phyloP scores from a whole-genome alignment of 495 filamentous ascomycete species.

The Stereocaulon alpinum region DNA sequence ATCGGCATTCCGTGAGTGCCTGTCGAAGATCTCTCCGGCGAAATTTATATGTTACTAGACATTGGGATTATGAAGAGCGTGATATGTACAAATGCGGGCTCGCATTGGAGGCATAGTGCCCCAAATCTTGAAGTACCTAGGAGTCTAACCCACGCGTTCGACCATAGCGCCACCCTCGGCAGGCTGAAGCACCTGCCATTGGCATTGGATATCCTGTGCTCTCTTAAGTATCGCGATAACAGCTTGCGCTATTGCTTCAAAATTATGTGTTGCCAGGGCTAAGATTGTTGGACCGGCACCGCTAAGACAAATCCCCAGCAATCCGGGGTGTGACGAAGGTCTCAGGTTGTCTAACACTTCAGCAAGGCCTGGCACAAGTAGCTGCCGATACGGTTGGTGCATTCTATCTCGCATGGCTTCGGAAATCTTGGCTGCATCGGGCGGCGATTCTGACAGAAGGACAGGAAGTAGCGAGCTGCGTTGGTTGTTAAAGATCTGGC shows the following conservation, averaged over 20 bases:
- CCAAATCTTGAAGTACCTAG: too few relatives aligned
- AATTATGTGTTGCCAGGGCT: slow-evolving; percentile 79
- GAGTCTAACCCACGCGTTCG: neutral
- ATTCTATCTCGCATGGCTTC: slow-evolving; percentile 55
- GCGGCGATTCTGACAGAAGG: slow-evolving; percentile 75
- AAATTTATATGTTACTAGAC: too few relatives aligned
- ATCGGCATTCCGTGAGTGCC: too few relatives aligned
- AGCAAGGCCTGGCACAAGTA: neutral
- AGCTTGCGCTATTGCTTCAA: slow-evolving; percentile 68
- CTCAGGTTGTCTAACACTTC: neutral
- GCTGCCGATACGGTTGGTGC: neutral
- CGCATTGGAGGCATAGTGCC: too few relatives aligned
- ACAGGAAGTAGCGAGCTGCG: slow-evolving; percentile 78
- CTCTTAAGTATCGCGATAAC: slow-evolving; percentile 43
- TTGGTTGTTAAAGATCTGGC: slow-evolving; percentile 76
- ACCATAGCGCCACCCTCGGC: slow-evolving; percentile 66
- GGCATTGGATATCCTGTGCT: slow-evolving; percentile 60
- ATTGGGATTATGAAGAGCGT: too few relatives aligned
- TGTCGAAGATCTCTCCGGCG: too few relatives aligned
- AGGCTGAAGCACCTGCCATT: slow-evolving; percentile 80
- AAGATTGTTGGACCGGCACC: slow-evolving; percentile 92
- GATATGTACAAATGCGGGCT: too few relatives aligned
- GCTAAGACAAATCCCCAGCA: slow-evolving; percentile 40
- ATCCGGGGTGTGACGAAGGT: neutral
- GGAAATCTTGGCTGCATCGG: slow-evolving; percentile 87